A percentile compares a stretch with the other conserved stretches of the same genome.
Conservation (phyloP, 139 green algal species). For the Micractinium sp. region DNA sequence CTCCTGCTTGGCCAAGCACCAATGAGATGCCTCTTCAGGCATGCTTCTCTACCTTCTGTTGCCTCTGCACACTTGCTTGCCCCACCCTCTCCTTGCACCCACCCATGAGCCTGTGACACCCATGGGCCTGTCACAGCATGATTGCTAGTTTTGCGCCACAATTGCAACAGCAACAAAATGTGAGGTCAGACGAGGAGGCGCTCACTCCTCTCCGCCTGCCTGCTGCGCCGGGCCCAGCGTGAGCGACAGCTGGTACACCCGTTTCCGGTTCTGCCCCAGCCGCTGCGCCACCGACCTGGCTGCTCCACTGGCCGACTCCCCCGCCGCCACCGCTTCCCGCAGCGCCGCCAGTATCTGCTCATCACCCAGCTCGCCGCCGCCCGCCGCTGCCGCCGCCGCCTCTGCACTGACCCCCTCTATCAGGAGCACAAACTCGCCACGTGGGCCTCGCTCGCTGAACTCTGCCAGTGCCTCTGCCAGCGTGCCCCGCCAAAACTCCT, state of each 20-base stretch:
- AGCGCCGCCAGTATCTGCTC: conserved; percentile 40
- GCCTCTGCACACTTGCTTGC: neutral
- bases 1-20: too few species aligned
- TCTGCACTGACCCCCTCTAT: conserved; percentile 54
- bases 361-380: neutral
- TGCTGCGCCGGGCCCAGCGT: neutral
- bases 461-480: conserved; percentile 34
- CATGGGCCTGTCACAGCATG: too few species aligned
- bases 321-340: conserved; percentile 29
- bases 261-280: conserved; percentile 41
- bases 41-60: too few species aligned
- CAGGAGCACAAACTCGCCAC: conserved; percentile 79
- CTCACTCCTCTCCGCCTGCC: neutral
- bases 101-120: too few species aligned
- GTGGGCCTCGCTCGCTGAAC: conserved; percentile 4
- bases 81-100: too few species aligned
- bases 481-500: conserved; percentile 80
- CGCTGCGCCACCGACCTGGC: conserved; percentile 42
- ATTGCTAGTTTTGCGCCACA: too few species aligned
- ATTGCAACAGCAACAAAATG: too few species aligned
- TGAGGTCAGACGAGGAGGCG: too few species aligned
- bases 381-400: too few species aligned
- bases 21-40: too few species aligned
- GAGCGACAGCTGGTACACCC: conserved; percentile 40
- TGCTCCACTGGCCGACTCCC: conserved; percentile 40